phyloP scores from a whole-genome alignment of 192 early-diverging fungal genomes.

The Rhizophagus prolifer region DNA sequence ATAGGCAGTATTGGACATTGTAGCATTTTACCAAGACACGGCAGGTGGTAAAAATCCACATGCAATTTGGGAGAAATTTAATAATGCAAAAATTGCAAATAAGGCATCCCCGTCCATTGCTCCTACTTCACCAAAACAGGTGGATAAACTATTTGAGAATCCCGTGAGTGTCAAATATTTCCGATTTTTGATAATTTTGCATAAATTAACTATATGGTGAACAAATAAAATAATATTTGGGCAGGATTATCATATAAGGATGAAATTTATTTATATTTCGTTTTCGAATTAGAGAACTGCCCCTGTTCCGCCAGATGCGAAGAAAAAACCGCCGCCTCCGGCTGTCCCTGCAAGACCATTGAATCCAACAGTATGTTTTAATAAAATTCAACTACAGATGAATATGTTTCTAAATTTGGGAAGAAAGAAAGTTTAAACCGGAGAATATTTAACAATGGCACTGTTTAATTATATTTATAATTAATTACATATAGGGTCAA shows the following conservation, averaged over 20 bases:
- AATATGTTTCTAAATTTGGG: no score
- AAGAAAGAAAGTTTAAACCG: no score
- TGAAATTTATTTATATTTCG: conserved; percentile 27
- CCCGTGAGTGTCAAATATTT: conserved; percentile 29
- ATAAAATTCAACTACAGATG: background rate
- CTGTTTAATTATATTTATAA: background rate
- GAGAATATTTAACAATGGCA: background rate
- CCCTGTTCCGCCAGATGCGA: conserved; percentile 17
- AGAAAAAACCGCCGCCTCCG: conserved; percentile 26
- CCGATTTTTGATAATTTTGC: background rate
- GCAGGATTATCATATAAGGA: conserved; percentile 21
- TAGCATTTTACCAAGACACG: conserved; percentile 79
- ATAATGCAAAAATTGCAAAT: conserved; percentile 27
- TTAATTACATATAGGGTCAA: background rate
- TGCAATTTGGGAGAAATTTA: conserved; percentile 52
- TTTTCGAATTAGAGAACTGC: conserved; percentile 24
- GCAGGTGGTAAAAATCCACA: conserved; percentile 41
- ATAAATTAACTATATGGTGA: conserved; percentile 7
- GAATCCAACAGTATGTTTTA: background rate
- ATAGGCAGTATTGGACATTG: conserved; percentile 76
- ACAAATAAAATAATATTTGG: conserved; percentile 4
- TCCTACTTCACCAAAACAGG: conserved; percentile 12
- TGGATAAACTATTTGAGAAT: conserved; percentile 35
- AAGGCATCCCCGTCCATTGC: conserved; percentile 20
- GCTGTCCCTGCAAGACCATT: conserved; percentile 19